Conservation (phyloP, 176 grass and related monocot genomes). For the Zea luxurians region DNA sequence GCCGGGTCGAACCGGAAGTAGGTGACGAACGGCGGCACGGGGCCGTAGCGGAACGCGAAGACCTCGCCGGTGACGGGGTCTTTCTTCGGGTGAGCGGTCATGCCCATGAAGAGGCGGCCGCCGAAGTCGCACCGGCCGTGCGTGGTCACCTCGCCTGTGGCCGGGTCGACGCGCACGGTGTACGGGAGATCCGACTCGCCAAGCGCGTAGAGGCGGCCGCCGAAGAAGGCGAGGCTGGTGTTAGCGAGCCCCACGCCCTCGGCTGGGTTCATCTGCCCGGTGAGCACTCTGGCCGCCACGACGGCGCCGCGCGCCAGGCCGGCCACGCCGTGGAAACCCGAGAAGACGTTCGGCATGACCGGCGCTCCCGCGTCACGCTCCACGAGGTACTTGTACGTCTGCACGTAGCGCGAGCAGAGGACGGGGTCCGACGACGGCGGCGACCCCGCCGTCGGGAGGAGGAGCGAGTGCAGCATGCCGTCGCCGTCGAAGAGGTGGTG, state of each 20-base stretch:
- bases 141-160: conserved; percentile 64
- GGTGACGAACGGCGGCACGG: conserved; percentile 74
- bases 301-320: conserved; percentile 74
- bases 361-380: conserved; percentile 70
- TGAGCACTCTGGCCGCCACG: conserved; percentile 69
- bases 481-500: conserved; percentile 95
- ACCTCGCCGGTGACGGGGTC: conserved; percentile 67
- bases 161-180: conserved; percentile 53
- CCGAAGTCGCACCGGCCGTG: conserved; percentile 65
- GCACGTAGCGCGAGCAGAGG: conserved; percentile 93
- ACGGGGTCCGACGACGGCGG: conserved; percentile 23
- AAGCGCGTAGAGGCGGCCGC: conserved; percentile 70
- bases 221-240: conserved; percentile 84
- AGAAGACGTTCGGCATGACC: conserved; percentile 74
- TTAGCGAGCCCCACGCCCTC: conserved; percentile 76
- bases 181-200: conserved; percentile 91
- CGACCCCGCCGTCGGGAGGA: conserved; percentile 41
- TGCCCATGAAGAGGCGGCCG: conserved; percentile 66
- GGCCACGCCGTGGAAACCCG: conserved; percentile 69
- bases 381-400: conserved; percentile 85
- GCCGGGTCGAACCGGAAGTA: conserved; percentile 82
- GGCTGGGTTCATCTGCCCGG: conserved; percentile 76
- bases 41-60: conserved; percentile 81
- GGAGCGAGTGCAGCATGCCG: conserved; percentile 94
- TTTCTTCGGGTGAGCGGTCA: conserved; percentile 95